Base-by-base conservation (phyloP, 495 filamentous ascomycete species). In the Xylaria curta region DNA sequence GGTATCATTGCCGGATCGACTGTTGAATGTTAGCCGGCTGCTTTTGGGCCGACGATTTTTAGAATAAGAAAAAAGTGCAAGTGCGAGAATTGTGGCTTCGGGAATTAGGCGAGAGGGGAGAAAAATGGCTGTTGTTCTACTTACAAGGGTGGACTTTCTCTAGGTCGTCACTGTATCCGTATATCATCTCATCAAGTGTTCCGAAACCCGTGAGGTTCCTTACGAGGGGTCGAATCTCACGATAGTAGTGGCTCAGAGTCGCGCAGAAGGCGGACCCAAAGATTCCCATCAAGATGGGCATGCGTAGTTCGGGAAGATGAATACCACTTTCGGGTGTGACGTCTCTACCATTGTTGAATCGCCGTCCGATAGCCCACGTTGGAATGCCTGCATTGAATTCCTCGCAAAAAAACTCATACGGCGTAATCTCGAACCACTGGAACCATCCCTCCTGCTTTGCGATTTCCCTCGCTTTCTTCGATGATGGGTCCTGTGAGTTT, bases 251-350 rank as follows among this genome's bases (percentile, higher is more conserved):
- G 33, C 90, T 93, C 3, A 99, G 84, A 0, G 96, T 97, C 0
- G 96, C 96, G 76, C 96, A 98, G 79, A 99, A 98, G 9, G 96
- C 96, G 72, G 91, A 94, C 12, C 95, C 96, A 89, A 95, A 99
- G 12, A 98, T 91, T 0, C 96, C 96, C 85, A 98, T 88, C 66
- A 98, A 82, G 2, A 93, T 83, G 0, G 95, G 92, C 58, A 97
- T 83, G 59, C 93, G 89, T 24, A 93, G 75, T 78, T 99, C 96
- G 10, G 96, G 96, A 9, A 95, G 84, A 13, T 90, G 87, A 33
- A 88, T 82, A 4, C 87, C 88, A 3, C 79, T 74, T 17, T 81
- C 78, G 3, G 85, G 82, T 38, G 89, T 85, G n/a, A 90, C 79
- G 66, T 91, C 91, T 42, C 79, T 76, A 53, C 96, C 96, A 61